These are phyloP conservation scores for Nitzschia sp. DNA, from an alignment of 108 stramenopile species.

Conservation along the genomic window DNA sequence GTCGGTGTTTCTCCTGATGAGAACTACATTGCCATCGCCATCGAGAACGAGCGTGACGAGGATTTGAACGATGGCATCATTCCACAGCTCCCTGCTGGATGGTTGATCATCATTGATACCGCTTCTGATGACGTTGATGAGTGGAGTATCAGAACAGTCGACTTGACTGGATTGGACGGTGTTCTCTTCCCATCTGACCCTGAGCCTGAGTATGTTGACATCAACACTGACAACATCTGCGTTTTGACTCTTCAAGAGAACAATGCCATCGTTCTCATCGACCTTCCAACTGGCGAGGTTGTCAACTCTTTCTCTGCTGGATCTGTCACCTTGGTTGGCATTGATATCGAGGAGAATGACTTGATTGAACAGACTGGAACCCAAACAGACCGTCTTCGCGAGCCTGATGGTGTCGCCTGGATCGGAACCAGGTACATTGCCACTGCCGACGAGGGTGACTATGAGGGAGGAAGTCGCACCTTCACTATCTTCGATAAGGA, in stretches of 20 bases:
- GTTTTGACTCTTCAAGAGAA: slow-evolving; percentile 76
- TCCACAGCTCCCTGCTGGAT: slow-evolving; percentile 59
- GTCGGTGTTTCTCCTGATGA: slow-evolving; percentile 46
- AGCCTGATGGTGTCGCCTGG: slow-evolving; percentile 74
- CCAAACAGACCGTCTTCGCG: slow-evolving; percentile 32
- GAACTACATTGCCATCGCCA: slow-evolving; percentile 54
- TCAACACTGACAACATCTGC: slow-evolving; percentile 59
- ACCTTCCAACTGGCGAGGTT: slow-evolving; percentile 39
- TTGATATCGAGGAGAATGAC: slow-evolving; percentile 56
- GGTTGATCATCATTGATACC: slow-evolving; percentile 39
- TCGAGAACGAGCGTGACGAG: slow-evolving; percentile 73
- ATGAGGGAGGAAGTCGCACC: slow-evolving; percentile 61
- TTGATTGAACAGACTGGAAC: slow-evolving; percentile 42
- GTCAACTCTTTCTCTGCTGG: slow-evolving; percentile 53
- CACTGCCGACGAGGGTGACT: slow-evolving; percentile 77
- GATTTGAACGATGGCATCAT: slow-evolving; percentile 47
- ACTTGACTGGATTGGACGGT: slow-evolving; percentile 48
- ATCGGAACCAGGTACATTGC: slow-evolving; percentile 57
- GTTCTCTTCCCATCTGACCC: slow-evolving; percentile 52
- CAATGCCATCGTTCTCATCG: slow-evolving; percentile 62
- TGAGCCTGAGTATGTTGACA: slow-evolving; percentile 69
- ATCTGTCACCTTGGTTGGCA: slow-evolving; percentile 32
- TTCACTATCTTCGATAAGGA: slow-evolving; percentile 56
- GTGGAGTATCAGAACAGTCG: slow-evolving; percentile 39
- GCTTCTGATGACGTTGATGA: slow-evolving; percentile 27